Evolutionary conservation across 768 basidiomycete species (phyloP), one percentile per base, ranked within the genome.

Genomic region (Auricularia sp.): DNA sequence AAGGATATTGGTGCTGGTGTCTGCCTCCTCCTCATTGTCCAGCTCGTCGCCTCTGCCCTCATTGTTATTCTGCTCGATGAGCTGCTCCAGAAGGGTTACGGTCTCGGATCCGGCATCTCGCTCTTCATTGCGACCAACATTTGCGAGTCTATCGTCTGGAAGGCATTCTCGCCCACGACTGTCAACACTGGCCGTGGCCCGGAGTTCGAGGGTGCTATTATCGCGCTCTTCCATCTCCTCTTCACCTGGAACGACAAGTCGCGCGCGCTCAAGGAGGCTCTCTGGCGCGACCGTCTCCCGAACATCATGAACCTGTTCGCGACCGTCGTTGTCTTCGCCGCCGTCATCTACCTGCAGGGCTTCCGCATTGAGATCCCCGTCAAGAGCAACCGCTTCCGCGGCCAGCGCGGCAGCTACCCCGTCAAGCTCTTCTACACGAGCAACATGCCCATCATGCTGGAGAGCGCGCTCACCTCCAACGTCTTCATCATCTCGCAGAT

Each of bases 381-480:
- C 74, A 98, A 98, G 84, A 90, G 87, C 79, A 94, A 91, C 81
- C 84, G 86, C 68, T 93, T 94, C 87, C 84, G 94, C 65, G 97
- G 97, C n/a, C 94, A 98, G 75, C 84, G 95, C 36, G 95, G 92
- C 51, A 84, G 85, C 14, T 98, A 98, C 80, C 97, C 97, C 62
- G 84, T 99, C 80, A 98, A 98, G 79, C 85, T 98, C 43, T 98
- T 99, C 80, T 99, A 98, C 78, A 98, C 97, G 16, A 89, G 86
- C 54, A 99, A 98, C 80, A 99, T 98, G 96, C 96, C 96, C 64
- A 98, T 99, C 81, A 99, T 99, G 96, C 84, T 98, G 66, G 91
- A 98, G 78, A 87, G 85, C 14, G 95, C 95, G 14, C 79, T 98
- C 64, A 93, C 93, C 1, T 88, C 86, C 65, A 96, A 99, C 75